Evolutionary conservation across 2,329 filamentous ascomycete genomes (phyloP).

Genomic region (Pestalotiopsis sp.): DNA sequence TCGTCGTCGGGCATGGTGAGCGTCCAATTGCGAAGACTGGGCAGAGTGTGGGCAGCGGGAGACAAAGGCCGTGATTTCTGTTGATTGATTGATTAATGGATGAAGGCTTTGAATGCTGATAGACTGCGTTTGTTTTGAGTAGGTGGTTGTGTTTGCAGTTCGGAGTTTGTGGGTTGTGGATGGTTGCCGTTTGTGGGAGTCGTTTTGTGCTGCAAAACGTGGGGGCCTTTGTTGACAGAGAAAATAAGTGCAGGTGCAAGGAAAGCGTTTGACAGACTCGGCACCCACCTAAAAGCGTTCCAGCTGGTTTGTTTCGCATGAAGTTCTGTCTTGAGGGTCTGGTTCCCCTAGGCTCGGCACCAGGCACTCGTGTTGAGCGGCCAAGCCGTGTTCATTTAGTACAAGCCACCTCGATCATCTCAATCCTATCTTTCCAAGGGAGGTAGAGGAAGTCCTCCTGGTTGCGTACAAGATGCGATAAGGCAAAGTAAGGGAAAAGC

Average conservation of each 20-base stretch:
- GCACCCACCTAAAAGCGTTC: background rate
- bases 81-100: too few relatives aligned
- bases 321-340: background rate
- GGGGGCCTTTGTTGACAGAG: background rate
- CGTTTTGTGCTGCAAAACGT: background rate
- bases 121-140: background rate
- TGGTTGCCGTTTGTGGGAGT: background rate
- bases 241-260: background rate
- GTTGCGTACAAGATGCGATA: too few relatives aligned
- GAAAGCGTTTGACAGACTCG: background rate
- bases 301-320: background rate
- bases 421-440: background rate
- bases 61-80: too few relatives aligned
- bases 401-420: background rate
- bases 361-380: too few relatives aligned
- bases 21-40: background rate
- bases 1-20: background rate
- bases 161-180: background rate
- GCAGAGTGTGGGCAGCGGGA: too few relatives aligned
- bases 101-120: too few relatives aligned
- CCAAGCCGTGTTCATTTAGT: background rate
- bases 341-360: background rate
- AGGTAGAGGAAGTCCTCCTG: background rate
- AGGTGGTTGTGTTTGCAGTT: background rate
- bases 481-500: too few relatives aligned